Evolutionary conservation across 202 grass and related monocot genomes (phyloP).

Genomic region (Panicum virgatum): DNA sequence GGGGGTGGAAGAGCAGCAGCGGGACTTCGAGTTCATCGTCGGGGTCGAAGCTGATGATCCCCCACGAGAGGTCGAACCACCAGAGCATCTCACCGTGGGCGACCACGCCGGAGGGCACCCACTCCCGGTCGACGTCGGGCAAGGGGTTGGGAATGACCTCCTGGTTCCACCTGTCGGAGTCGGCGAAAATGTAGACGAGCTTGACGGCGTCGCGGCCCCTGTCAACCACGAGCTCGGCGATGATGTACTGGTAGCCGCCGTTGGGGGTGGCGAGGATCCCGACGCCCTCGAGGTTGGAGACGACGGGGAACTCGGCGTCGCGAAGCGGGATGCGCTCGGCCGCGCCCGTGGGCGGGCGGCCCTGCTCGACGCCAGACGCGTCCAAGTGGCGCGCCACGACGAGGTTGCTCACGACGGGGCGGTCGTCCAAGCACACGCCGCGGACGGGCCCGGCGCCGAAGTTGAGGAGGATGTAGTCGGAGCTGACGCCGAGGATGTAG

Average conservation of each 20-base stretch:
- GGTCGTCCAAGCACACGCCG: not conserved
- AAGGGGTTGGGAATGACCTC: not conserved
- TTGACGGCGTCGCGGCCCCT: not conserved
- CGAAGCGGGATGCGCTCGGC: not conserved
- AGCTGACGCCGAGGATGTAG: not conserved
- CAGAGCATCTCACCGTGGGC: not conserved
- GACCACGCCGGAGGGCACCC: constrained; percentile 2
- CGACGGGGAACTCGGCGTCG: not conserved
- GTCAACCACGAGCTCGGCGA: not conserved
- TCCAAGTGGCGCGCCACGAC: not conserved
- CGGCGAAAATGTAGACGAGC: not conserved
- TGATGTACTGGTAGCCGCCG: fast-evolving
- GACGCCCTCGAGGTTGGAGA: constrained; percentile 5
- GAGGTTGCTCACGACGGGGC: not conserved
- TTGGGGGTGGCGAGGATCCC: not conserved
- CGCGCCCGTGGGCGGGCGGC: not conserved
- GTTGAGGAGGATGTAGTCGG: constrained; percentile 1
- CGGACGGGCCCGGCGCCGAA: not conserved
- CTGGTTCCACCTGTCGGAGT: not conserved
- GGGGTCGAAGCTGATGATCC: constrained; percentile 23
- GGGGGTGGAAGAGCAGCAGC: not conserved
- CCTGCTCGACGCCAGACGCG: not conserved
- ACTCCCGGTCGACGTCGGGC: not conserved
- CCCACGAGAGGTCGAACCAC: constrained; percentile 44
- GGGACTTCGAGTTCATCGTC: not conserved